A percentile compares a stretch with the other conserved stretches of the same genome.
Conservation (phyloP, 2,329 filamentous ascomycete genomes). For the Thyridium curvatum region DNA sequence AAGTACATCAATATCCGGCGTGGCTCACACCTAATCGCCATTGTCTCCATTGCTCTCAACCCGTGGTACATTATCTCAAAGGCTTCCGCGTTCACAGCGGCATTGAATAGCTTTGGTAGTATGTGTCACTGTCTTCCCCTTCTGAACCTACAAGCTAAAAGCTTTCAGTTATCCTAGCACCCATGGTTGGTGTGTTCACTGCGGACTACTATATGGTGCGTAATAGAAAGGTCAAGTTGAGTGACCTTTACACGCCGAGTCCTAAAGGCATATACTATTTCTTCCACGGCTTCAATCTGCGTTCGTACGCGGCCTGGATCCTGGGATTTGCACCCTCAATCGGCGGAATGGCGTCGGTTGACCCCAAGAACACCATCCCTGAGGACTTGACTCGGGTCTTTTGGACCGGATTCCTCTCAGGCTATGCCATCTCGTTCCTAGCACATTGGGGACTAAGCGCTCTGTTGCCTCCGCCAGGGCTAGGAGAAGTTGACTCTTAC, state of each 20-base stretch:
- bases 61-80: conserved; percentile 1
- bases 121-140: no score
- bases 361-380: conserved; percentile 2
- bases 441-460: background rate
- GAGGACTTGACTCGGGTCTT: conserved; percentile 6
- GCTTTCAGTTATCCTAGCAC: conserved; percentile 6
- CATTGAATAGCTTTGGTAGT: background rate
- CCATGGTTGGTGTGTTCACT: conserved; percentile 8
- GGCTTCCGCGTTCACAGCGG: background rate
- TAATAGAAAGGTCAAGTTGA: conserved; percentile 7
- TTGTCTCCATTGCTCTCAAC: background rate
- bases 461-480: conserved; percentile 1
- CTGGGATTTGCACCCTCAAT: conserved; percentile 7
- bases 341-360: conserved; percentile 6
- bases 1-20: conserved; percentile 33
- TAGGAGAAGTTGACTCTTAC: background rate
- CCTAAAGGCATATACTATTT: conserved; percentile 8
- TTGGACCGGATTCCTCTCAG: conserved; percentile 5
- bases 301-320: conserved; percentile 8
- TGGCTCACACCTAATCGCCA: conserved; percentile 13
- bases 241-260: conserved; percentile 7
- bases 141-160: no score
- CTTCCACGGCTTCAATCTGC: conserved; percentile 7
- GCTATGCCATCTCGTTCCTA: conserved; percentile 7
- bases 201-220: conserved; percentile 8